Evolutionary conservation across 2,329 filamentous ascomycete genomes (phyloP).

Genomic region (Claviceps quebecensis): DNA sequence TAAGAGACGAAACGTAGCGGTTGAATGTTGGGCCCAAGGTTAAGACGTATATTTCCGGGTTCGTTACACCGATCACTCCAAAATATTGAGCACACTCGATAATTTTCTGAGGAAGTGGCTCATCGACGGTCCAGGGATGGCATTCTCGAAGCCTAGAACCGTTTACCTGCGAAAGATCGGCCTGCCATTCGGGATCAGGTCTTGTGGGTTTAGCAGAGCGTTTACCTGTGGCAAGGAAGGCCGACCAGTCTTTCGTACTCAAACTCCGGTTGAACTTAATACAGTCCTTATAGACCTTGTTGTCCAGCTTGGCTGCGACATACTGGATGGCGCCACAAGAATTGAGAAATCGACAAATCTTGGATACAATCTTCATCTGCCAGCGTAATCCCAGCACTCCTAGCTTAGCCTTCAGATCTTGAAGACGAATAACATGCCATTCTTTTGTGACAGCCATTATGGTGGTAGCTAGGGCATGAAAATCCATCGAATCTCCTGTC

Average conservation of each 20-base stretch:
- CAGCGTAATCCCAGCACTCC: constrained; percentile 39
- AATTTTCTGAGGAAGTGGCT: constrained; percentile 20
- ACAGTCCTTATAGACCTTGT: constrained; percentile 46
- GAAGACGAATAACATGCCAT: constrained; percentile 43
- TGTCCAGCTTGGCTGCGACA: constrained; percentile 39
- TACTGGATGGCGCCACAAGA: constrained; percentile 41
- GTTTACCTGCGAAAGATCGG: constrained; percentile 5
- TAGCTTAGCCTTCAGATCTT: constrained; percentile 43
- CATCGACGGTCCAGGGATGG: constrained; percentile 21
- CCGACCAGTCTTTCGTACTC: constrained; percentile 40
- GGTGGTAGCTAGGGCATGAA: constrained; percentile 40
- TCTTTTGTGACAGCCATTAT: constrained; percentile 43
- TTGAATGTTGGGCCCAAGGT: constrained; percentile 23
- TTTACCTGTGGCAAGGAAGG: constrained; percentile 37
- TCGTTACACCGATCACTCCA: constrained; percentile 18
- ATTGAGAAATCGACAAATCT: constrained; percentile 43
- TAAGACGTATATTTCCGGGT: constrained; percentile 23
- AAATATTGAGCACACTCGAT: constrained; percentile 16
- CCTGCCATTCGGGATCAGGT: constrained; percentile 11
- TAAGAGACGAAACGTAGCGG: constrained; percentile 23
- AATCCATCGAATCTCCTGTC: constrained; percentile 45
- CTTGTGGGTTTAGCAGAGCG: constrained; percentile 17
- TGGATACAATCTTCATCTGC: constrained; percentile 47
- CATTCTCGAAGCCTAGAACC: constrained; percentile 8
- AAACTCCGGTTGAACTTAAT: constrained; percentile 44